phyloP scores from a whole-genome alignment of 352 stramenopile genomes.

The Pythium phragmiticola region DNA sequence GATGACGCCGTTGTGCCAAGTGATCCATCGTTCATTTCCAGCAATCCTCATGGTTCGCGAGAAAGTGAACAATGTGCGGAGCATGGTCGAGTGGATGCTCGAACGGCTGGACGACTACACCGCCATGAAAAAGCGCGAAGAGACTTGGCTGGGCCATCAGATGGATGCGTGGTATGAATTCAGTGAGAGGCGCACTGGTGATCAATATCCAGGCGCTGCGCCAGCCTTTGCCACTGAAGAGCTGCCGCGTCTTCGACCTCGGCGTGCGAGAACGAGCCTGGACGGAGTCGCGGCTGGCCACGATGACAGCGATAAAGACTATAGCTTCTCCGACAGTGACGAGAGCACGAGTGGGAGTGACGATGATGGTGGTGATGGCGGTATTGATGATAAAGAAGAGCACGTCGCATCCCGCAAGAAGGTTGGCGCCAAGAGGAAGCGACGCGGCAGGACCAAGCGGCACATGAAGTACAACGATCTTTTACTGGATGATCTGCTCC shows the following conservation, averaged over 20 bases:
- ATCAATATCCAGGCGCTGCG: background rate
- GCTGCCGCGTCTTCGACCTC: slow-evolving; percentile 6
- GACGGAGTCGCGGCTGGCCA: background rate
- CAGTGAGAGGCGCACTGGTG: slow-evolving; percentile 6
- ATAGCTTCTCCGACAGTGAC: background rate
- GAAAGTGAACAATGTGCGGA: slow-evolving; percentile 51
- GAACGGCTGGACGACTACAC: slow-evolving; percentile 47
- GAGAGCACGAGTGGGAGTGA: slow-evolving; percentile 8
- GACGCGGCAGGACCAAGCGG: background rate
- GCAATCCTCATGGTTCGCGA: slow-evolving; percentile 53
- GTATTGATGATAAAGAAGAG: slow-evolving; percentile 12
- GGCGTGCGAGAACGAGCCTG: background rate
- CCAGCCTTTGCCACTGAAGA: background rate
- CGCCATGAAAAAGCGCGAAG: slow-evolving; percentile 36
- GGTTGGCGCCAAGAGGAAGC: slow-evolving; percentile 3
- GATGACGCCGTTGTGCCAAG: slow-evolving; percentile 63
- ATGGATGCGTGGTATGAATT: slow-evolving; percentile 44
- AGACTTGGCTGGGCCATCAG: slow-evolving; percentile 52
- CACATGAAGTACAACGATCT: slow-evolving; percentile 19
- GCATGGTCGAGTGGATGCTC: slow-evolving; percentile 67
- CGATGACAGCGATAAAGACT: slow-evolving; percentile 21
- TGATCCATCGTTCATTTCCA: slow-evolving; percentile 71
- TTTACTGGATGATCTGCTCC: slow-evolving; percentile 16
- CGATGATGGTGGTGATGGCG: slow-evolving; percentile 9
- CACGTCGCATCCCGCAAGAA: background rate